Percentiles rank a stretch among this genome's conserved stretches.
Conservation (phyloP, 2,329 filamentous ascomycete species). For the Talaromyces sp. region DNA sequence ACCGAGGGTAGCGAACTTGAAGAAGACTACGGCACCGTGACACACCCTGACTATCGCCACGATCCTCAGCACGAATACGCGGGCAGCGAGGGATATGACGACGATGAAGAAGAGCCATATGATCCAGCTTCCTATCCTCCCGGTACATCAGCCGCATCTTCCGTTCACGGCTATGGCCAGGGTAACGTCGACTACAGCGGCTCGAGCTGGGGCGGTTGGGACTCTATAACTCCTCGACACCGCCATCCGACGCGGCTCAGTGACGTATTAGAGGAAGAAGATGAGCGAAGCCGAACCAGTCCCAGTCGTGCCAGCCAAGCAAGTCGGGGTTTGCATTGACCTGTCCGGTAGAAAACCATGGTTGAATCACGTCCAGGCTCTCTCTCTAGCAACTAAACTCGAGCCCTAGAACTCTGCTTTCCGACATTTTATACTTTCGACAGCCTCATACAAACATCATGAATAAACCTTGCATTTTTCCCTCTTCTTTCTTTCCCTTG, state of each 20-base stretch:
- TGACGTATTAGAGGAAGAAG: slow-evolving; percentile 82
- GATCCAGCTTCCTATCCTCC: slow-evolving; percentile 25
- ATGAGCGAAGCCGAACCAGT: slow-evolving; percentile 70
- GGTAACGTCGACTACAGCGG: slow-evolving; percentile 62
- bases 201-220: slow-evolving; percentile 69
- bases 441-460: not conserved
- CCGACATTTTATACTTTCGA: not conserved
- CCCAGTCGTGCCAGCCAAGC: slow-evolving; percentile 53
- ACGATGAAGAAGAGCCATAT: slow-evolving; percentile 44
- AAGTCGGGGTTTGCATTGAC: slow-evolving; percentile 38
- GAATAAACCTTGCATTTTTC: not conserved
- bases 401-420: not conserved
- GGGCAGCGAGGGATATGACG: slow-evolving; percentile 55
- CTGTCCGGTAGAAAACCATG: not conserved
- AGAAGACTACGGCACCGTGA: slow-evolving; percentile 62
- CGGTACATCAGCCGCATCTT: slow-evolving; percentile 24
- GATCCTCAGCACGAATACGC: slow-evolving; percentile 57
- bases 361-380: not conserved
- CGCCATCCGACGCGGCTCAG: slow-evolving; percentile 85
- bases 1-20: slow-evolving; percentile 57
- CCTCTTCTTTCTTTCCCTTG: not conserved
- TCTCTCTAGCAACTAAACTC: not conserved
- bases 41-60: slow-evolving; percentile 56
- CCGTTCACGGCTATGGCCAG: slow-evolving; percentile 32
- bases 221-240: slow-evolving; percentile 67